Evolutionary conservation across 495 filamentous ascomycete genomes (phyloP).

Genomic region (Chaetomium fimeti): DNA sequence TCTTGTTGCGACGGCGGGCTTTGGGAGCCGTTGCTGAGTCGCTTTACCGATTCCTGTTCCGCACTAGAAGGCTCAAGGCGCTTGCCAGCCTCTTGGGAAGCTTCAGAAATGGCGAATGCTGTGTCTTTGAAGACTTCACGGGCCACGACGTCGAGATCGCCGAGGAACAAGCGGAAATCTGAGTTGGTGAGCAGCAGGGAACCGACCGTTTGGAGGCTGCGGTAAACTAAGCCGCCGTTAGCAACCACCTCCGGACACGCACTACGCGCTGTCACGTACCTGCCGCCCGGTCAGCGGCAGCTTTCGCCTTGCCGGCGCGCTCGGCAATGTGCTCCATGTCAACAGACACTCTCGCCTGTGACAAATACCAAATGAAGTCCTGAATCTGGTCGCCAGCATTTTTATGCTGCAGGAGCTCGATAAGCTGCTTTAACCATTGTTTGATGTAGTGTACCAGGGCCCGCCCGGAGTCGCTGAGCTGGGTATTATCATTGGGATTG

Average conservation of each 20-base stretch:
- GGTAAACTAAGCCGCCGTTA: slow-evolving; percentile 57
- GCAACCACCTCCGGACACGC: background rate
- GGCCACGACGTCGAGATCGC: slow-evolving; percentile 75
- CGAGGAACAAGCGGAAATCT: slow-evolving; percentile 83
- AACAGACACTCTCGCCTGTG: slow-evolving; percentile 66
- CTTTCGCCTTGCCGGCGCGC: slow-evolving; percentile 62
- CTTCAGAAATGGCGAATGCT: slow-evolving; percentile 69
- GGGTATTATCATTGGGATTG: slow-evolving; percentile 65
- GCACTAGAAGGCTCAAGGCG: slow-evolving; percentile 64
- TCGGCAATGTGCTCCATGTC: slow-evolving; percentile 65
- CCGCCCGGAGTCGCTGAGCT: slow-evolving; percentile 74
- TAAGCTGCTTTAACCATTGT: slow-evolving; percentile 69
- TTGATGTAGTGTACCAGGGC: slow-evolving; percentile 69
- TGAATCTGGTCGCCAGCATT: slow-evolving; percentile 84
- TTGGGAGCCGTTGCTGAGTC: slow-evolving; percentile 56
- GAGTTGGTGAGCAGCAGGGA: slow-evolving; percentile 81
- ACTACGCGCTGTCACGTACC: slow-evolving; percentile 46
- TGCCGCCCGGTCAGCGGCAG: slow-evolving; percentile 73
- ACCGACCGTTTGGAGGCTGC: slow-evolving; percentile 79
- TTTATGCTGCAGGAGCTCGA: slow-evolving; percentile 75
- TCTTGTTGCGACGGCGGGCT: slow-evolving; percentile 57
- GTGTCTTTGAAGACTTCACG: slow-evolving; percentile 87
- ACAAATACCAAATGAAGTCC: slow-evolving; percentile 83
- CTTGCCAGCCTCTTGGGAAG: slow-evolving; percentile 69
- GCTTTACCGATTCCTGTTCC: slow-evolving; percentile 56